Conservation (phyloP, 1,284 basidiomycete genomes). For the Boletus sp. region DNA sequence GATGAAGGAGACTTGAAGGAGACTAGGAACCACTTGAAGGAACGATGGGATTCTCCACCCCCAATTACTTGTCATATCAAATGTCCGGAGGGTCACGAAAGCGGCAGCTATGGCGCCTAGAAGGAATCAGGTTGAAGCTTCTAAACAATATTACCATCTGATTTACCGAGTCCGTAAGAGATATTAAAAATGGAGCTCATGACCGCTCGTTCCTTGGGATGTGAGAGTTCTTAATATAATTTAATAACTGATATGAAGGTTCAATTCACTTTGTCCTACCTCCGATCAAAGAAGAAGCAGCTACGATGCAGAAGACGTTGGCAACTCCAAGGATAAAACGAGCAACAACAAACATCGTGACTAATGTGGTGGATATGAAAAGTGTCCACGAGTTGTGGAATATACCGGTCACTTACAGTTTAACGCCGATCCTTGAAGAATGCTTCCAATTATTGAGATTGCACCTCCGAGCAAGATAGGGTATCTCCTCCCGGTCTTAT, state of each 20-base stretch:
- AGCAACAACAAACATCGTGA: conserved; percentile 8
- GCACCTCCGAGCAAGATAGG: conserved; percentile 18
- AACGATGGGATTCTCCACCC: conserved; percentile 47
- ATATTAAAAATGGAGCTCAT: conserved; percentile 13
- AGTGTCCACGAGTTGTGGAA: neutral
- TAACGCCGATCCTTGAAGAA: conserved; percentile 18
- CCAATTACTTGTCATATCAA: conserved; percentile 46
- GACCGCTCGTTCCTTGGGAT: conserved; percentile 22
- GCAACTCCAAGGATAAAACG: conserved; percentile 11
- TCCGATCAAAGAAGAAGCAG: conserved; percentile 17
- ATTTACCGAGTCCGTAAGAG: conserved; percentile 10
- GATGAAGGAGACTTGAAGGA: conserved; percentile 37
- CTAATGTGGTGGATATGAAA: conserved; percentile 10
- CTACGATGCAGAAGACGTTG: conserved; percentile 4
- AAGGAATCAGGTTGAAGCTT: neutral
- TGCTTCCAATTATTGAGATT: conserved; percentile 12
- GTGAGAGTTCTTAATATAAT: conserved; percentile 16
- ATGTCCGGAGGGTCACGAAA: conserved; percentile 45
- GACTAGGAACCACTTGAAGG: conserved; percentile 32
- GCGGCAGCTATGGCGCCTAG: conserved; percentile 16
- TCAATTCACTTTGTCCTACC: conserved; percentile 7
- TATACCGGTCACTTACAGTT: conserved; percentile 3
- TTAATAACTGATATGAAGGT: neutral
- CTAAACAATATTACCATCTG: neutral
- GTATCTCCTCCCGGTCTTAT: conserved; percentile 19